Conservation (phyloP, 2,329 filamentous ascomycete genomes). For the Didymella pomorum region DNA sequence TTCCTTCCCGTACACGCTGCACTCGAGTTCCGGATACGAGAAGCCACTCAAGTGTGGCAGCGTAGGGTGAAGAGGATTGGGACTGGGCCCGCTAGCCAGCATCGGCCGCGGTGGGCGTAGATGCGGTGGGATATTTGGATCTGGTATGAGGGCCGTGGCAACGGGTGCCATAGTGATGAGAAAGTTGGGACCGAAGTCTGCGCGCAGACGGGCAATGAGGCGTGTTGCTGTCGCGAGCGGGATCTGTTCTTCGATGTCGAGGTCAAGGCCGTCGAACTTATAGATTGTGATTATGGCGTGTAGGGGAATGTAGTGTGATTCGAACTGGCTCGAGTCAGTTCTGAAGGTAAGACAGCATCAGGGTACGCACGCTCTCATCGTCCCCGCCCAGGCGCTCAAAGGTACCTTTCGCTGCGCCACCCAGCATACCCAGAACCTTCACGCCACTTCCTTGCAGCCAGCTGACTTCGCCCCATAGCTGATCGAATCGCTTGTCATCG, state of each 20-base stretch:
- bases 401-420: slow-evolving; percentile 80
- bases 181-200: slow-evolving; percentile 74
- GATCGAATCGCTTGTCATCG: slow-evolving; percentile 69
- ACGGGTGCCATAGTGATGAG: slow-evolving; percentile 85
- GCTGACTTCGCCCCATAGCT: slow-evolving; percentile 80
- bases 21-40: slow-evolving; percentile 77
- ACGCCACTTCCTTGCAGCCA: slow-evolving; percentile 76
- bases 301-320: slow-evolving; percentile 76
- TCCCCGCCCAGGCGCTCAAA: slow-evolving; percentile 61
- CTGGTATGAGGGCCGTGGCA: slow-evolving; percentile 72
- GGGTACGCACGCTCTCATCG: slow-evolving; percentile 40
- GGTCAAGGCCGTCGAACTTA: slow-evolving; percentile 51
- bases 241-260: slow-evolving; percentile 72
- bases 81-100: slow-evolving; percentile 38
- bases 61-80: slow-evolving; percentile 46
- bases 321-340: slow-evolving; percentile 61
- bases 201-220: slow-evolving; percentile 57
- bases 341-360: neutral
- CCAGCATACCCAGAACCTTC: slow-evolving; percentile 85
- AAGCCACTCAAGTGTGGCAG: slow-evolving; percentile 79
- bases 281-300: slow-evolving; percentile 69
- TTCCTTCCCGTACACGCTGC: slow-evolving; percentile 48
- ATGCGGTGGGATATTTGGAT: slow-evolving; percentile 45
- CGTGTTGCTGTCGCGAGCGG: slow-evolving; percentile 68
- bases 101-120: slow-evolving; percentile 41